Evolutionary conservation across 192 early-diverging fungal species (phyloP), one percentile per base, ranked within the genome.

Genomic region (Entophlyctis helioformis): DNA sequence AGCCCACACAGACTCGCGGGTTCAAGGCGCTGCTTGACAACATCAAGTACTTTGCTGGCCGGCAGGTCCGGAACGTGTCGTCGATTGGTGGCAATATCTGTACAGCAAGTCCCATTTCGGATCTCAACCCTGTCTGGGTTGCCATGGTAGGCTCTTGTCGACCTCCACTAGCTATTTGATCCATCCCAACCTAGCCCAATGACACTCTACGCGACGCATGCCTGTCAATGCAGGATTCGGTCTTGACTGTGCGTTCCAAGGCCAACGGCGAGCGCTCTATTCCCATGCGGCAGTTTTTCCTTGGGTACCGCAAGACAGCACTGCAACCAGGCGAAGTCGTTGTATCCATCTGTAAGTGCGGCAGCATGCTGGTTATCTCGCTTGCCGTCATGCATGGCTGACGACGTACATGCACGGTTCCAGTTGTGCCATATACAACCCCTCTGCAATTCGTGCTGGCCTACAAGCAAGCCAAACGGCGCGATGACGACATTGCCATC

Each of bases 401-500:
- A 57, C 15, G 16, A 32, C 26, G 43, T 59, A 12, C 31, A 12
- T 10, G 0, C 16, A 41, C 44, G 20, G 31, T 28, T 32, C 15
- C 41, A 57, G 63, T 61, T 33, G 67, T 91, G 51, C 85, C 86
- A 24, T 73, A 78, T 50, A 74, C 68, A 34, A 37, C 36, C 3
- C 34, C 46, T 29, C 53, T 69, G 37, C 80, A 88, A 56, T 73
- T 71, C 41, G 71, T 80, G 12, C 57, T 70, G 25, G 82, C 82
- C 7, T 91, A 78, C 71, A 89, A 89, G 67, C 86, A 89, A 66
- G 78, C 89, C 43, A 86, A 87, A 60, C 69, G 89, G 58, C 80
- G 79, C 60, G 82, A 87, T 59, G 86, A 87, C 55, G 85, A 87
- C 56, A 89, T 89, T 48, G 83, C 89, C 12, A 89, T 89, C 54